A percentile compares a stretch with the other conserved stretches of the same genome.
Evolutionary conservation across 441 rosid genomes (phyloP).

Genomic region (Dalechampia spathulata): DNA sequence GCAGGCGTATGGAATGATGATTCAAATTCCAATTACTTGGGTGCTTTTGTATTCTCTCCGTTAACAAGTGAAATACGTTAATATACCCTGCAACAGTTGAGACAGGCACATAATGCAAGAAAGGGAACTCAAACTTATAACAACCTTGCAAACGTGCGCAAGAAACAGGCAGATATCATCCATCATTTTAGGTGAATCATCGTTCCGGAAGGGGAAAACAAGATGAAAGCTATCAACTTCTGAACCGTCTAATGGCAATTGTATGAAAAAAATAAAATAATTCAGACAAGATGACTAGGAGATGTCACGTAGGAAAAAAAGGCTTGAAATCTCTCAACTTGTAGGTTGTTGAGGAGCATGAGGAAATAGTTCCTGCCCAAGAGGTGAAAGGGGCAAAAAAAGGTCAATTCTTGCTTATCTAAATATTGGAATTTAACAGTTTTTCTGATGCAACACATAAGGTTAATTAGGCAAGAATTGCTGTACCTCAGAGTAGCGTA

Average conservation of each 20-base stretch:
- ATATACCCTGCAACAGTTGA: not conserved
- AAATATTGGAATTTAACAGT: not conserved
- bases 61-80: too few species aligned
- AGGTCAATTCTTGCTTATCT: not conserved
- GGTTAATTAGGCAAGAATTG: not conserved
- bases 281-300: slow-evolving; percentile 5
- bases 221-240: slow-evolving; percentile 10
- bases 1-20: too few species aligned
- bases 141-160: not conserved
- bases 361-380: slow-evolving; percentile 55
- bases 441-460: not conserved
- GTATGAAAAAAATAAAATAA: not conserved
- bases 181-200: slow-evolving; percentile 1
- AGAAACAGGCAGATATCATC: not conserved
- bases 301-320: not conserved
- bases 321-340: slow-evolving; percentile 21
- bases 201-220: not conserved
- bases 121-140: not conserved
- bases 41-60: too few species aligned
- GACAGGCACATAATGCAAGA: not conserved
- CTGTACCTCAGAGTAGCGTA: slow-evolving; percentile 48
- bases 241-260: slow-evolving; percentile 1
- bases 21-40: too few species aligned
- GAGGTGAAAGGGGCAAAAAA: slow-evolving; percentile 7
- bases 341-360: slow-evolving; percentile 40